Percentiles rank a stretch among this genome's conserved stretches.
Evolutionary conservation across 495 filamentous ascomycete genomes (phyloP).

Genomic region (Hypoxylon fuscum): DNA sequence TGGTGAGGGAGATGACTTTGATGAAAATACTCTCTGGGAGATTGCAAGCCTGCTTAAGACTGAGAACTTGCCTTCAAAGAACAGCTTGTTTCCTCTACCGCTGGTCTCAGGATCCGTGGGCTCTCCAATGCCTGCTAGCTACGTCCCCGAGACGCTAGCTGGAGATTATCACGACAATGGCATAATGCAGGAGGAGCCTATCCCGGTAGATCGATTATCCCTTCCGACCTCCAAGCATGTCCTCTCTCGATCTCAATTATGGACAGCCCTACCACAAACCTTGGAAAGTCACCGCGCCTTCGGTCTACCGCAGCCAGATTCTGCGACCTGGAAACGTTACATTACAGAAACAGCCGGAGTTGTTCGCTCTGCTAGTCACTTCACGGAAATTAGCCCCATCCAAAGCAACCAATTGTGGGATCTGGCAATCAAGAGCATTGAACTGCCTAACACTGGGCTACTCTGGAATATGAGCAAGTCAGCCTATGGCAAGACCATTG

Average conservation of each 20-base stretch:
- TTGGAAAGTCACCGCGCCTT: slow-evolving; percentile 3
- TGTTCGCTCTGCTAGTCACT: slow-evolving; percentile 17
- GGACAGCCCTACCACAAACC: slow-evolving; percentile 15
- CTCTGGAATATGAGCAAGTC: slow-evolving; percentile 35
- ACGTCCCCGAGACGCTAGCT: slow-evolving; percentile 42
- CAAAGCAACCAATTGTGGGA: slow-evolving; percentile 45
- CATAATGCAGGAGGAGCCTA: slow-evolving; percentile 31
- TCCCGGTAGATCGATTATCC: slow-evolving; percentile 18
- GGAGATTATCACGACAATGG: slow-evolving; percentile 46
- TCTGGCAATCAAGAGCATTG: slow-evolving; percentile 23
- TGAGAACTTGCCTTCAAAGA: slow-evolving; percentile 54
- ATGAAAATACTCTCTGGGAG: slow-evolving; percentile 65
- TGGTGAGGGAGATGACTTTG: slow-evolving; percentile 58
- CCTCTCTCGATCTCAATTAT: slow-evolving; percentile 20
- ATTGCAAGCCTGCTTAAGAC: slow-evolving; percentile 63
- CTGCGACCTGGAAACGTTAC: slow-evolving; percentile 38
- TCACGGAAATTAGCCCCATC: slow-evolving; percentile 24
- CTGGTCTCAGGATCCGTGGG: slow-evolving; percentile 9
- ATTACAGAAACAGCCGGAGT: slow-evolving; percentile 15
- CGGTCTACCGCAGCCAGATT: slow-evolving; percentile 42
- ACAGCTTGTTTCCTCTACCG: slow-evolving; percentile 51
- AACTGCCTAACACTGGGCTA: slow-evolving; percentile 2
- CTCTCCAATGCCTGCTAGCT: slow-evolving; percentile 33
- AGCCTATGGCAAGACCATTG: background rate
- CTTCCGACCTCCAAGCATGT: background rate